Evolutionary conservation across 2,329 filamentous ascomycete species (phyloP).

Genomic region (Aaosphaeria arxii): DNA sequence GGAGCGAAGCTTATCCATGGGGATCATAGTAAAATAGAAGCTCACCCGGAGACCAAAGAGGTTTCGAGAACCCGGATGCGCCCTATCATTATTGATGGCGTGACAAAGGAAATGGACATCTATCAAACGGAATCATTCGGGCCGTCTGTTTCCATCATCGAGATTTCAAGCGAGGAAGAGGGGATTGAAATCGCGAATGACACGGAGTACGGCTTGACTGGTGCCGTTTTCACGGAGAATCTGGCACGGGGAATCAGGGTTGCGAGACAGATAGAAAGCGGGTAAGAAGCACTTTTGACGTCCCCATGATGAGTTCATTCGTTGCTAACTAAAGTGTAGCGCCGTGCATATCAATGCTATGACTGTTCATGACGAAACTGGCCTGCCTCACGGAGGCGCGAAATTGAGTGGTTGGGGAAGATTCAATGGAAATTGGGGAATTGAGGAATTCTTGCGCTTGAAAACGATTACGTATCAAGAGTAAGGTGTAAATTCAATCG

Average conservation of each 20-base stretch:
- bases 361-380: slow-evolving; percentile 50
- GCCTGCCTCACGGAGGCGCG: slow-evolving; percentile 48
- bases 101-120: slow-evolving; percentile 70
- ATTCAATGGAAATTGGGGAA: slow-evolving; percentile 45
- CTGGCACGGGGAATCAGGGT: slow-evolving; percentile 47
- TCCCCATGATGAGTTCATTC: not conserved
- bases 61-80: slow-evolving; percentile 50
- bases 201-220: slow-evolving; percentile 72
- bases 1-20: slow-evolving; percentile 58
- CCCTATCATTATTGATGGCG: slow-evolving; percentile 65
- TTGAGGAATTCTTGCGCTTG: slow-evolving; percentile 46
- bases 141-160: slow-evolving; percentile 66
- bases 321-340: slow-evolving; percentile 11
- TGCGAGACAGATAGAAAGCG: slow-evolving; percentile 55
- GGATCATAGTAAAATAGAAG: slow-evolving; percentile 30
- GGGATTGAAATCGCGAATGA: slow-evolving; percentile 75
- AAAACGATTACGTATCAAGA: slow-evolving; percentile 43
- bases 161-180: slow-evolving; percentile 67
- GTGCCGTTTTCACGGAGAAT: slow-evolving; percentile 71
- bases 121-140: slow-evolving; percentile 76
- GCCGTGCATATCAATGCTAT: slow-evolving; percentile 53
- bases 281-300: slow-evolving; percentile 32
- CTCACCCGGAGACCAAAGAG: slow-evolving; percentile 38
- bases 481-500: slow-evolving; percentile 6
- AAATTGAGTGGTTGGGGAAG: slow-evolving; percentile 50